Evolutionary conservation across 371 early-diverging fungal genomes (phyloP), one percentile per base, ranked within the genome.

Genomic region (Mortierella sp.): DNA sequence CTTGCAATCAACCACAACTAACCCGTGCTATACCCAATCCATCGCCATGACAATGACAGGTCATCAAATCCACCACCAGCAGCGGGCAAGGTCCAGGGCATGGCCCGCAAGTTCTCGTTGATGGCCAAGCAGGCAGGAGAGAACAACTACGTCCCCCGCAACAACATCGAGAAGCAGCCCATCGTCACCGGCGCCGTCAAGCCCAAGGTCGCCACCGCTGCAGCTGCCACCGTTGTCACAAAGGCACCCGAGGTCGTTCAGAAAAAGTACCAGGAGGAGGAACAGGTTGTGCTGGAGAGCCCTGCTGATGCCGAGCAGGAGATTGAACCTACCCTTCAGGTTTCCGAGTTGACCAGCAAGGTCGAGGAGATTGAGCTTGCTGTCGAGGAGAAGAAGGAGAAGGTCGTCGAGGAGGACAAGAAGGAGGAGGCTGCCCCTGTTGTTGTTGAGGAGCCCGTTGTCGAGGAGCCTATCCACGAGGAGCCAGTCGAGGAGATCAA

Each of bases 91-190:
- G 82, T 82, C 69, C 77, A 77, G 70, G 65, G 44, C 41, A 61
- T 82, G 26, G 82, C 82, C 41, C 66, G 82, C 11, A 66, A 78
- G 45, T 82, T 71, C 66, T 82, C 82, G 16, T 72, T 78, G 43
- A 68, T 82, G 75, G 78, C 82, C 45, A 82, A 81, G 63, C 73
- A 80, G 52, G 74, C 79, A 14, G 37, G 40, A 47, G 72, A 70
- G 1, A 22, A 29, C 37, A 70, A 31, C 34, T 67, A 70, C 48
- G 77, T 71, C n/a, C 77, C 77, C 11, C 67, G 70, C 22, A 73
- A 76, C 73, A 76, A 72, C 41, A 44, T 78, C 19, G 50, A 47
- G 67, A 72, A 76, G 40, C 34, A 29, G 41, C 45, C 70, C 67
- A 63, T 58, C 41, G 55, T n/a, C 68, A 19, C 39, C 22, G 50